Base-by-base conservation (phyloP, 768 basidiomycete species). In the Xanthoconium purpureum region DNA sequence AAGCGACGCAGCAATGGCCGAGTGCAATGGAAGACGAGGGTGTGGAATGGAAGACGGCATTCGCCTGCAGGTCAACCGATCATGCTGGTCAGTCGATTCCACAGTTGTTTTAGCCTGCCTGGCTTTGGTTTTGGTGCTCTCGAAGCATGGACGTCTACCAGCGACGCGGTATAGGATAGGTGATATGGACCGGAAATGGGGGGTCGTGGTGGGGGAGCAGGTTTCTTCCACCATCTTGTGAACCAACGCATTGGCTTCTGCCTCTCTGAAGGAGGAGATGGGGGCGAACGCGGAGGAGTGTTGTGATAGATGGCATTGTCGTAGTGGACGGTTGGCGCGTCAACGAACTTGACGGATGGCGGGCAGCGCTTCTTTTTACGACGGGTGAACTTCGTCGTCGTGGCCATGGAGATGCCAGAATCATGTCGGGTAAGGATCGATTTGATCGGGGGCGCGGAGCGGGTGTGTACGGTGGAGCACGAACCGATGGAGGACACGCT, bases 271-370 rank as follows among this genome's bases (percentile, higher is more conserved):
- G 60, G 35, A 36, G 59, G 35, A 6, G 60, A 47, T 38, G 54
- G 38, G n/a, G 61, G 55, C 1, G 62, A 61, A 36, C 46, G 63
- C 2, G 39, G 45, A 10, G 66, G 56, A 13, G 52, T 11, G 52
- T 59, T 51, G 18, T 38, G 35, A 54, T 63, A 63, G 11, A 58
- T 17, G 28, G 42, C 55, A 36, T 66, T 38, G 8, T 60, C 58
- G 54, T 84, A 84, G 64, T 85, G 80, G 10, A 87, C 75, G 3
- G 79, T 85, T 15, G 87, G 86, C 51, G 76, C 74, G 55, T 87
- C 85, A 30, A 84, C 83, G 58, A 89, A 89, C 61, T 86, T 89
- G 48, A 89, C 88, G 35, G 84, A 86, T 51, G 73, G 65, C 12
- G 73, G 61, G 8, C 70, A 66, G n/a, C 70, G 73, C 30, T 47